Percentiles rank a stretch among this genome's conserved stretches.
Conservation (phyloP, 1,284 basidiomycete species). For the Irpex lacteus region DNA sequence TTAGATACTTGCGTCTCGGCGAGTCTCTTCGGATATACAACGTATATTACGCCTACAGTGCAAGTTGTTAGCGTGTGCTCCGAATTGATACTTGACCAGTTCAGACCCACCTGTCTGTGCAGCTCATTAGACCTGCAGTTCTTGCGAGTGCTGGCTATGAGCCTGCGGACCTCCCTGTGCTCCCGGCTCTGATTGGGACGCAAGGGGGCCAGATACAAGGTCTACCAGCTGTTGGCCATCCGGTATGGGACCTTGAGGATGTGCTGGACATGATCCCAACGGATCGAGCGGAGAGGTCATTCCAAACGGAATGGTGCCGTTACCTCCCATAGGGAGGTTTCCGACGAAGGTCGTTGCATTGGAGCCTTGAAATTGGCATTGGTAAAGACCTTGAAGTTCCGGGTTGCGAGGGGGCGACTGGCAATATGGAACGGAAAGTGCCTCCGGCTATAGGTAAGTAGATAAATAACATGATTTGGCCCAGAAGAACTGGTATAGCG, state of each 20-base stretch:
- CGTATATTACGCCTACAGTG: not conserved
- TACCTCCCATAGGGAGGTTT: slow-evolving; percentile 24
- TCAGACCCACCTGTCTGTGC: no score
- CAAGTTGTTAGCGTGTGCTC: not conserved
- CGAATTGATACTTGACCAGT: no score
- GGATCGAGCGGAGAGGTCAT: slow-evolving; percentile 30
- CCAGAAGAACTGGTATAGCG: slow-evolving; percentile 11
- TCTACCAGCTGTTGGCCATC: slow-evolving; percentile 51
- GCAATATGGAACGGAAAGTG: slow-evolving; percentile 36
- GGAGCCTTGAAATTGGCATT: slow-evolving; percentile 39
- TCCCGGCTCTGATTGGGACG: slow-evolving; percentile 2
- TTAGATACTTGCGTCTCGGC: no score
- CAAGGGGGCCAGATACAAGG: slow-evolving; percentile 40
- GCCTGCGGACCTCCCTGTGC: no score
- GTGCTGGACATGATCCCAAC: slow-evolving; percentile 39
- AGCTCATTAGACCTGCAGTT: no score
- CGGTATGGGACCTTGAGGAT: slow-evolving; percentile 36
- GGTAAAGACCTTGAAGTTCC: slow-evolving; percentile 40
- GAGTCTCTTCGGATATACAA: not conserved
- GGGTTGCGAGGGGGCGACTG: slow-evolving; percentile 37
- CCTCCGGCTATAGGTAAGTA: slow-evolving; percentile 29
- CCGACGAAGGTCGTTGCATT: slow-evolving; percentile 33
- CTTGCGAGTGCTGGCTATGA: no score
- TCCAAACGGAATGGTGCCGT: slow-evolving; percentile 39
- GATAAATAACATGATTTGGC: not conserved